Evolutionary conservation across 2,329 filamentous ascomycete genomes (phyloP), one percentile per base, ranked within the genome.

Genomic region (Talaromyces sp.): DNA sequence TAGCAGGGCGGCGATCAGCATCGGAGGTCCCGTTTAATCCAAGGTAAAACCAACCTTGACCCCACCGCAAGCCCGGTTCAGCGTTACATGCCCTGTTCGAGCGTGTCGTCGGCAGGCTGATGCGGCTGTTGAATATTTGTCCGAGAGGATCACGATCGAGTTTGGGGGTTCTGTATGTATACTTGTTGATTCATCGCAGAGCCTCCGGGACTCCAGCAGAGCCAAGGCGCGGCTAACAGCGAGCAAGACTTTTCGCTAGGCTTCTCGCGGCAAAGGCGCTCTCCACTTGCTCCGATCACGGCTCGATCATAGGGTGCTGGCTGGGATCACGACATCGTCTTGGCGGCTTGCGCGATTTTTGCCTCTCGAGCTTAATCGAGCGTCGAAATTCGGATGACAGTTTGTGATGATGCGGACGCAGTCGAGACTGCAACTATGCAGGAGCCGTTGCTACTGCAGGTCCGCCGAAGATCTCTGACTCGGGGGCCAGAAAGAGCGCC

Each of bases 311-410:
- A 17, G 25, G 47, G 39, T 47, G 52, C 55, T 58, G 54, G 30
- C 54, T 22, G 7, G 1, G 33, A 71, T 69, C 68, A 69, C 67
- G 67, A 68, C 67, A 69, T 68, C 59, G 59, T 51, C 60, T 63
- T 59, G 58, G 54, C 60, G 51, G 64, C 62, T 71, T 69, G 67
- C 68, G 68, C 70, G 68, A 67, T 70, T 65, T 42, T 53, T n/a
- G 9, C 3, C 49, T n/a, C 13, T 30, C 44, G 44, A 47, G 44
- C 44, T 47, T 47, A 47, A 47, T 47, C 44, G 44, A 47, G 44
- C 44, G 44, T 47, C 44, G 11, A 47, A 13, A 15, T 13, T 25
- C 17, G n/a, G 44, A 25, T 30, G 28, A 30, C 28, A 30, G 28
- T 1, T 30, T 6, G 28, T 30, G 28, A 30, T 30, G 28, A 30